phyloP scores from a whole-genome alignment of 495 filamentous ascomycete species.

The Talaromyces wortmannii region DNA sequence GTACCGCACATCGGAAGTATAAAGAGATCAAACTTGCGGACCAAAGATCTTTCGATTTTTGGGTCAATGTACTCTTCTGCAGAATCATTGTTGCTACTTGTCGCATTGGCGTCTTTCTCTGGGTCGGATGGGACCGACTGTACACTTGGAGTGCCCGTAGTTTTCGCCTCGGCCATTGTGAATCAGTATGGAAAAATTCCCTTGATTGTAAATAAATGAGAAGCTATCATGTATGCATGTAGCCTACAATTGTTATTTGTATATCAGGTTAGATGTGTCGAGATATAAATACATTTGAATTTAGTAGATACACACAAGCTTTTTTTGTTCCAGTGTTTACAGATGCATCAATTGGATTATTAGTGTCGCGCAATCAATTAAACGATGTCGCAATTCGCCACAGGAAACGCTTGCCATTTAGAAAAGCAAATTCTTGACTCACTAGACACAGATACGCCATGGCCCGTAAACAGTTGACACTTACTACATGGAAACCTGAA shows the following conservation, averaged over 20 bases:
- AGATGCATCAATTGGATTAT: not conserved
- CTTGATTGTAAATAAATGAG: no score
- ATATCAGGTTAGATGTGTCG: no score
- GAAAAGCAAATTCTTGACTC: not conserved
- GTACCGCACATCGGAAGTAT: constrained; percentile 2
- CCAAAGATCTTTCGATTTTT: constrained; percentile 1
- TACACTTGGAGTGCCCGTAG: not conserved
- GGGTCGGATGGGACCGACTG: not conserved
- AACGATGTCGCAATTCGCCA: constrained; percentile 2
- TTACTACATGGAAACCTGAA: not conserved
- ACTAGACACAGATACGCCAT: not conserved
- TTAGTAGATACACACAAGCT: no score
- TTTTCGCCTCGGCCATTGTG: not conserved
- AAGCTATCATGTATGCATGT: no score
- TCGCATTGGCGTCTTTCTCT: not conserved
- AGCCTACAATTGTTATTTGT: no score
- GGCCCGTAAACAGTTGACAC: not conserved
- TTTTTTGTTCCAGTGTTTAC: no score
- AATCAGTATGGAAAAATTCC: not conserved
- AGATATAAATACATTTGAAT: no score
- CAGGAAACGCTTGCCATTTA: not conserved
- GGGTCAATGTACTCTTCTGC: not conserved
- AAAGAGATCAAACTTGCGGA: constrained; percentile 1
- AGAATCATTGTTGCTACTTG: not conserved
- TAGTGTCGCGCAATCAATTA: not conserved